Evolutionary conservation across 148 eudicot species (phyloP).

Genomic region (Cornus florida): DNA sequence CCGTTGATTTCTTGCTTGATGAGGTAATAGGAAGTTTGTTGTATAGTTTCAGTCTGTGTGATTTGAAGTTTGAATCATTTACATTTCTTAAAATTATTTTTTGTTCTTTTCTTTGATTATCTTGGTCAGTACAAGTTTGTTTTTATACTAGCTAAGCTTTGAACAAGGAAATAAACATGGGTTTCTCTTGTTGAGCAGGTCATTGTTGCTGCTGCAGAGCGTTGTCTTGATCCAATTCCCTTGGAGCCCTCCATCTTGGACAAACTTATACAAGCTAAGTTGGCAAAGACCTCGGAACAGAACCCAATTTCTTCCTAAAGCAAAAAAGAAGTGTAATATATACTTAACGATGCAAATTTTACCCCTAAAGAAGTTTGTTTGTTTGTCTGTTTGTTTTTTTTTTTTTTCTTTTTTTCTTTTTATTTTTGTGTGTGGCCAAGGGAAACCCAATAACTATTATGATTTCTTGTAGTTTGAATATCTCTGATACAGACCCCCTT

Average conservation of each 20-base stretch:
- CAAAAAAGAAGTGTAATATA: not conserved
- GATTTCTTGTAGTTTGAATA: not conserved
- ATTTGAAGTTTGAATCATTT: not conserved
- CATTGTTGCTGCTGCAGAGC: conserved; percentile 77
- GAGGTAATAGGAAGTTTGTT: conserved; percentile 51
- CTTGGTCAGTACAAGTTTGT: not conserved
- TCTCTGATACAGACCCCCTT: too few species aligned
- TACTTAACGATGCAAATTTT: not conserved
- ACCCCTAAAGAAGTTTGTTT: too few species aligned
- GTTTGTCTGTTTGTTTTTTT: too few species aligned
- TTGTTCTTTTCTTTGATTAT: not conserved
- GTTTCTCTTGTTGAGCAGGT: conserved; percentile 51
- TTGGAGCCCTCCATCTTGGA: conserved; percentile 86
- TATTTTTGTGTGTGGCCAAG: not conserved
- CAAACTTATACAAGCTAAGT: conserved; percentile 82
- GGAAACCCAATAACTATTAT: not conserved
- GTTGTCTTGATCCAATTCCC: conserved; percentile 85
- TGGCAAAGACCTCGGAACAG: conserved; percentile 62
- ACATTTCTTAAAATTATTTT: not conserved
- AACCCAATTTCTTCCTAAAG: conserved; percentile 26
- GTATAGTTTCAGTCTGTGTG: not conserved
- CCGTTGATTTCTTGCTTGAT: conserved; percentile 87
- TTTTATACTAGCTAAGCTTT: not conserved
- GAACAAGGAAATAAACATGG: not conserved
- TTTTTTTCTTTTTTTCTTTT: too few species aligned